Conservation (phyloP, 164 flowering plant species). For the Protea cynaroides region DNA sequence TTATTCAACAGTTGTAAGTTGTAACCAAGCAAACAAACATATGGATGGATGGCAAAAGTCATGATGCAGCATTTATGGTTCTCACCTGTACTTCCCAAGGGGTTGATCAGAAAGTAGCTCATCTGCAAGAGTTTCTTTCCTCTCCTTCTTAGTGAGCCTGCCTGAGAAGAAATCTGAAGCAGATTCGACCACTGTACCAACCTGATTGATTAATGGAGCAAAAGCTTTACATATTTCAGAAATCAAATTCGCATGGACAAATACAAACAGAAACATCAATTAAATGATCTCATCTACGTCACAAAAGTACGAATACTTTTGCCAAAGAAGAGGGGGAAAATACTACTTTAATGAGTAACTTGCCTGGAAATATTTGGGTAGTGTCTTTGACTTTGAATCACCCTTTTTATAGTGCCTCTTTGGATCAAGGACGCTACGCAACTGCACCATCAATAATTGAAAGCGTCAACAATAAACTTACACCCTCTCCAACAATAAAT, state of each 20-base stretch:
- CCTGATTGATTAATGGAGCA: slow-evolving; percentile 28
- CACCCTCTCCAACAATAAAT: neutral
- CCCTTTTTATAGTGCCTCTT: slow-evolving; percentile 92
- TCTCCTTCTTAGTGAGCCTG: slow-evolving; percentile 85
- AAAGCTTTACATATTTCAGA: neutral
- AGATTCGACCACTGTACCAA: slow-evolving; percentile 78
- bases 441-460: slow-evolving; percentile 29
- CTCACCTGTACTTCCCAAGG: slow-evolving; percentile 59
- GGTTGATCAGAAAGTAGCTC: slow-evolving; percentile 64
- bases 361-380: slow-evolving; percentile 90
- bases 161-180: slow-evolving; percentile 60
- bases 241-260: neutral
- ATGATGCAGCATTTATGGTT: neutral
- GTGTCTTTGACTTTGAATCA: slow-evolving; percentile 49
- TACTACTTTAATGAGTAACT: slow-evolving; percentile 9
- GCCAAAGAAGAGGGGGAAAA: too few relatives aligned
- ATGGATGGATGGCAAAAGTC: too few relatives aligned
- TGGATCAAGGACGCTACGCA: slow-evolving; percentile 75
- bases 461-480: neutral
- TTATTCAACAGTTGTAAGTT: neutral
- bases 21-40: neutral
- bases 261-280: neutral
- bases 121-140: slow-evolving; percentile 73
- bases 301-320: too few relatives aligned
- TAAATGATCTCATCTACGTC: neutral